Percentiles rank a stretch among this genome's conserved stretches.
phyloP scores from a whole-genome alignment of 352 stramenopile genomes.

The Aphanomyces astaci region DNA sequence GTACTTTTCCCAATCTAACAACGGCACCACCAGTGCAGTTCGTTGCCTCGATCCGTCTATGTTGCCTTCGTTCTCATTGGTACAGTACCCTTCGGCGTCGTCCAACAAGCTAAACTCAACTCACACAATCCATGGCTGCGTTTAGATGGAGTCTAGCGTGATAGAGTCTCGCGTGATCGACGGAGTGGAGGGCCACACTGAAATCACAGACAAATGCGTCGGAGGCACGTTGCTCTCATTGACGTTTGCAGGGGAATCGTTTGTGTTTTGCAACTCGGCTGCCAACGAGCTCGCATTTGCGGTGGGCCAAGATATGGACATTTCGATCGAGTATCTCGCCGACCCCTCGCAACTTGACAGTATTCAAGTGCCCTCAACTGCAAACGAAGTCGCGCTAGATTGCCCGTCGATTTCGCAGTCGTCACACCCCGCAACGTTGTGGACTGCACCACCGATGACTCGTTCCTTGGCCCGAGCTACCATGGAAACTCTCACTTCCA shows the following conservation, averaged over 20 bases:
- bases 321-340: background rate
- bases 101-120: too few species aligned
- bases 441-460: background rate
- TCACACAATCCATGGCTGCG: too few species aligned
- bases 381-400: background rate
- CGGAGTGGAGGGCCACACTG: constrained; percentile 18
- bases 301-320: background rate
- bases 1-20: background rate
- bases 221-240: constrained; percentile 35
- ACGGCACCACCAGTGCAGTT: background rate
- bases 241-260: constrained; percentile 36
- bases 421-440: background rate
- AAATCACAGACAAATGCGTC: constrained; percentile 34
- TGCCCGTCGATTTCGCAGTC: background rate
- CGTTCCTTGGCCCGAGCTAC: background rate
- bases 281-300: background rate
- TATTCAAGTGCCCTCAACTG: background rate
- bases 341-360: background rate
- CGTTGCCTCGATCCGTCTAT: background rate
- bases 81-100: background rate
- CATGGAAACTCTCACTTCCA: background rate
- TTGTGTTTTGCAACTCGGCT: constrained; percentile 33
- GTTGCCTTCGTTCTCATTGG: background rate
- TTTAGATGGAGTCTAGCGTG: constrained; percentile 3
- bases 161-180: background rate